Evolutionary conservation across 108 stramenopile genomes (phyloP).

Genomic region (Conticribra weissflogii): DNA sequence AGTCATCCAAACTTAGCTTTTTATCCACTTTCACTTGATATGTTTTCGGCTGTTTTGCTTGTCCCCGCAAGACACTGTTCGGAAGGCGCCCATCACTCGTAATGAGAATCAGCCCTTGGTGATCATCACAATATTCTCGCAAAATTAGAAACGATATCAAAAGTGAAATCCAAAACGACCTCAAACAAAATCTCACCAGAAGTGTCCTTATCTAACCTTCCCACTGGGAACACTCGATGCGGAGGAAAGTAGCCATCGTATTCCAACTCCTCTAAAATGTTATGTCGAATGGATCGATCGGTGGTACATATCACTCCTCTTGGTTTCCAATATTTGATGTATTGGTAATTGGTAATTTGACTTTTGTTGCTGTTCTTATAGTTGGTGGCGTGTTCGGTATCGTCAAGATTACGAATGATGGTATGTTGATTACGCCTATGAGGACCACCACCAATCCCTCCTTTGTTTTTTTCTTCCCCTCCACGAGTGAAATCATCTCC

Average conservation of each 20-base stretch:
- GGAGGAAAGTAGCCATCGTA: slow-evolving; percentile 47
- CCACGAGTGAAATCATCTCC: too few relatives aligned
- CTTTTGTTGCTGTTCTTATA: slow-evolving; percentile 8
- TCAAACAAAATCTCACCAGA: slow-evolving; percentile 11
- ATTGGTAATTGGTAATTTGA: background rate
- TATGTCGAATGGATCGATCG: slow-evolving; percentile 54
- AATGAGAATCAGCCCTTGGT: slow-evolving; percentile 61
- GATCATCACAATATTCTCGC: background rate
- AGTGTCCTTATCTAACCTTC: slow-evolving; percentile 81
- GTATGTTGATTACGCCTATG: too few relatives aligned
- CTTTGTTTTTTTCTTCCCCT: too few relatives aligned
- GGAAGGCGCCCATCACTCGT: slow-evolving; percentile 75
- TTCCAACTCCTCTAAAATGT: slow-evolving; percentile 62
- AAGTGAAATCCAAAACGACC: slow-evolving; percentile 74
- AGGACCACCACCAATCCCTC: too few relatives aligned
- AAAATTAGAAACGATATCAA: slow-evolving; percentile 43
- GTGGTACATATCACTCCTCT: slow-evolving; percentile 79
- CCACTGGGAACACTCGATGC: slow-evolving; percentile 81
- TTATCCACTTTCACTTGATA: slow-evolving; percentile 63
- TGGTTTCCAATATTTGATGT: slow-evolving; percentile 79
- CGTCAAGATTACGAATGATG: background rate
- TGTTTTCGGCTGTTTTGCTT: slow-evolving; percentile 60
- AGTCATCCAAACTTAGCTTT: slow-evolving; percentile 35
- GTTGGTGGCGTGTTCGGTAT: slow-evolving; percentile 5
- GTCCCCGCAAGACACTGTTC: slow-evolving; percentile 56